Base-by-base conservation (phyloP, 2,329 filamentous ascomycete genomes). In the Fusarium phyllophilum region DNA sequence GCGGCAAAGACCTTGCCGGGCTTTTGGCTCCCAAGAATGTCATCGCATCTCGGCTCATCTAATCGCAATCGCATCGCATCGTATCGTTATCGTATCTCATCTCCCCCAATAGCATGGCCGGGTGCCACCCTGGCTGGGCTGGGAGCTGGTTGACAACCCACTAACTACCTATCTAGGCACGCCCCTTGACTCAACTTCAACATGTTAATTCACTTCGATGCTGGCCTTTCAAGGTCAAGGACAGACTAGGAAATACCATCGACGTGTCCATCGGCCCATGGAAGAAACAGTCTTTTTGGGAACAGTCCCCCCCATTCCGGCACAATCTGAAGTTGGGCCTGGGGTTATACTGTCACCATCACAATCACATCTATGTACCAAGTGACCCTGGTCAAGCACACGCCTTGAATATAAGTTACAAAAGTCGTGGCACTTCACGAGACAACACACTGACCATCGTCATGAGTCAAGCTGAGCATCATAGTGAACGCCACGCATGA, bases 21-120 rank as follows among this genome's bases (percentile, higher is more conserved):
- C 36, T 41, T 45, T 41, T 65, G 41, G 22, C 18, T 24, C 38
- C 24, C 17, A 26, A 49, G 9, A 31, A 33, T 34, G 26, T 17
- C 33, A 68, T 68, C 64, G 33, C 29, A 68, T 68, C 63, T 18
- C 36, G 68, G 67, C 65, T 48, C 33, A 69, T 68, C 63, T 44
- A 49, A 77, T 77, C 74, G 48, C 68, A 75, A 69, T 74, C 73
- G 68, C 44, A 77, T 77, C 74, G 68, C 44, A 77, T 77, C 75
- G 55, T 20, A 46, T 46, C 44, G 44, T 63, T 54, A 68, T 76
- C 72, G 72, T 56, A 77, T 77, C 74, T 74, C 68, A 77, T 78
- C 73, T 77, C 60, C 67, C 62, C 65, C 61, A 70, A 61, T 55
- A 76, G 71, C 66, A 62, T 71, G 56, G 69, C 58, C 66, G 60